Evolutionary conservation across 345 rosid genomes (phyloP).

Genomic region (Trapa bicornis): DNA sequence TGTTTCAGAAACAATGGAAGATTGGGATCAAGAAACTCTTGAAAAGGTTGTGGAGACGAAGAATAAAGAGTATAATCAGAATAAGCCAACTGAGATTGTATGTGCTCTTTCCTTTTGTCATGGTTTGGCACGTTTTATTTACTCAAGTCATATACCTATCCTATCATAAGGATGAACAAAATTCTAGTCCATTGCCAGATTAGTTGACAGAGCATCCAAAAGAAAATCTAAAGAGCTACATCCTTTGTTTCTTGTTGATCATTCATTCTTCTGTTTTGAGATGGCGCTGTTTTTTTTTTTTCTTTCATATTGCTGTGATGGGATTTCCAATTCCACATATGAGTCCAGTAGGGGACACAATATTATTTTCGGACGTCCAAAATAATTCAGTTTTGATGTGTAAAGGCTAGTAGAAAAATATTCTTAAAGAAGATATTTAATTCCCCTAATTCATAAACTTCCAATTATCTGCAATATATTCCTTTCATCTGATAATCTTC

Average conservation of each 20-base stretch:
- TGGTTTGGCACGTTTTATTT: neutral
- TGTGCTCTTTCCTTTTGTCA: constrained; percentile 11
- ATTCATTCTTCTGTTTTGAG: neutral
- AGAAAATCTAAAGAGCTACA: neutral
- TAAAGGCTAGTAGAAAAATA: neutral
- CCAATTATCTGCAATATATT: neutral
- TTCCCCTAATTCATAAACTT: neutral
- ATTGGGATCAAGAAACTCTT: constrained; percentile 91
- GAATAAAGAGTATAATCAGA: constrained; percentile 72
- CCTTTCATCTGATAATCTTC: neutral
- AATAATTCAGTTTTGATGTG: neutral
- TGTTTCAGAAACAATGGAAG: constrained; percentile 60
- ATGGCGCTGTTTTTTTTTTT: neutral
- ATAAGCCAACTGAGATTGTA: constrained; percentile 91
- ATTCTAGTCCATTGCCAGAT: neutral
- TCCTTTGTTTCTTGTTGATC: neutral
- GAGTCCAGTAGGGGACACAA: neutral
- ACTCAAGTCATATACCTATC: neutral
- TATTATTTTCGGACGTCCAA: neutral
- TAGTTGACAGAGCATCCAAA: neutral
- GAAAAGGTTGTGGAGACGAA: constrained; percentile 90
- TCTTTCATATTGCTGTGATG: neutral
- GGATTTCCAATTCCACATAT: neutral
- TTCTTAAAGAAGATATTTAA: no score
- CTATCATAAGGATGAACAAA: neutral